Percentiles rank a stretch among this genome's conserved stretches.
phyloP scores from a whole-genome alignment of 2,329 filamentous ascomycete species.

The Alternaria ethzedia region DNA sequence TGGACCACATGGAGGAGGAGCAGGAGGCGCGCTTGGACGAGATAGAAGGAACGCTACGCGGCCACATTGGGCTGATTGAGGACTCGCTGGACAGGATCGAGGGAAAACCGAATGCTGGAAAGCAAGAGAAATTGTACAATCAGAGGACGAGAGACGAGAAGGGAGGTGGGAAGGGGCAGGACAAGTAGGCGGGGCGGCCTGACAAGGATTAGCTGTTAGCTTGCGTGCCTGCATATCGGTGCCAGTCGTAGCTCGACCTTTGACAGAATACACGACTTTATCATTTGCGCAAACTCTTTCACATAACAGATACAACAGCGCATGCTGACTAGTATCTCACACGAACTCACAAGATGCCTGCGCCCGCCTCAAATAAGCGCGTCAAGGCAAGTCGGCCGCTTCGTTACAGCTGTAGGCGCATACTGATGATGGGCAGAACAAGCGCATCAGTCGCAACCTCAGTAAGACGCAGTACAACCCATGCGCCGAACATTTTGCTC shows the following conservation, averaged over 20 bases:
- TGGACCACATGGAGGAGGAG: constrained; percentile 54
- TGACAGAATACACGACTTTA: not conserved
- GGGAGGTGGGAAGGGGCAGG: not conserved
- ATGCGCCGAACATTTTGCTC: constrained; percentile 15
- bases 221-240: not conserved
- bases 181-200: constrained; percentile 5
- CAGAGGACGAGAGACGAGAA: constrained; percentile 13
- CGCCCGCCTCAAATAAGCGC: constrained; percentile 61
- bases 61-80: constrained; percentile 56
- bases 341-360: constrained; percentile 54
- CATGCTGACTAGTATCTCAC: not conserved
- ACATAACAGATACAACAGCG: not conserved
- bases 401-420: not conserved
- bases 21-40: constrained; percentile 56
- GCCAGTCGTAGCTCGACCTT: not conserved
- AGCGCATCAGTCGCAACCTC: constrained; percentile 50
- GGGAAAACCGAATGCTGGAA: constrained; percentile 43
- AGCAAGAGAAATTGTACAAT: constrained; percentile 45
- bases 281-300: not conserved
- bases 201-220: constrained; percentile 18
- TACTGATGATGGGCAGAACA: constrained; percentile 43
- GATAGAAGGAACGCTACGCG: constrained; percentile 55
- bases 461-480: constrained; percentile 24
- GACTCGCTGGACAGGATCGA: constrained; percentile 54
- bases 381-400: constrained; percentile 46